These are phyloP conservation scores for Tricholoma furcatifolium DNA, from an alignment of 768 basidiomycete species.

Conservation along the genomic window DNA sequence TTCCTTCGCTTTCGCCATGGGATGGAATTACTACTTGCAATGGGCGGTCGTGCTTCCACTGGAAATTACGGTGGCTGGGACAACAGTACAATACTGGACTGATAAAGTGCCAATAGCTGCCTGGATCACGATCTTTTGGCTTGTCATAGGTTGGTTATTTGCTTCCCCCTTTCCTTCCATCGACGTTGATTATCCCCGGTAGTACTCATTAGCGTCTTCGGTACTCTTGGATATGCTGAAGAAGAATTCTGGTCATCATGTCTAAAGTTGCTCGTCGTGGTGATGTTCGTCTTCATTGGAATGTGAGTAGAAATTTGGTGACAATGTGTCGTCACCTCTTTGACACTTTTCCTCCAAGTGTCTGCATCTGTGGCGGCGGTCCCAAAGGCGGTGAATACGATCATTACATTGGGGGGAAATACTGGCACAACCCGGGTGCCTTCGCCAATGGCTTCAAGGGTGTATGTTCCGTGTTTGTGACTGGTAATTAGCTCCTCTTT, in stretches of 20 bases:
- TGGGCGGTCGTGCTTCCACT: slow-evolving; percentile 45
- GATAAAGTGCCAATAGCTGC: slow-evolving; percentile 36
- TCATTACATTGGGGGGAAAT: slow-evolving; percentile 36
- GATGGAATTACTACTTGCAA: slow-evolving; percentile 49
- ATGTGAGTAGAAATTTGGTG: slow-evolving; percentile 26
- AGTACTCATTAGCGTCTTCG: slow-evolving; percentile 41
- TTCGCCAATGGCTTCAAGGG: slow-evolving; percentile 48
- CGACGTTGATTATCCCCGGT: neutral
- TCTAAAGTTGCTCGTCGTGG: slow-evolving; percentile 43
- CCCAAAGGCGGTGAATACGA: slow-evolving; percentile 33
- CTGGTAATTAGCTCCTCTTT: slow-evolving; percentile 23
- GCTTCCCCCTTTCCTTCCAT: neutral
- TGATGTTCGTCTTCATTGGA: slow-evolving; percentile 47
- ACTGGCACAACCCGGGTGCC: slow-evolving; percentile 38
- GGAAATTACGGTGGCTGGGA: slow-evolving; percentile 45
- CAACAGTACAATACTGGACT: slow-evolving; percentile 45
- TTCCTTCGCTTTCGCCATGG: slow-evolving; percentile 48
- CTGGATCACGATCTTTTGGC: slow-evolving; percentile 46
- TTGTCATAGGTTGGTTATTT: slow-evolving; percentile 31
- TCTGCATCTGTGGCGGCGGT: slow-evolving; percentile 43
- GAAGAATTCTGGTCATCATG: slow-evolving; percentile 53
- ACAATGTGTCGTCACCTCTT: neutral
- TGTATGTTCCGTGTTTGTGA: slow-evolving; percentile 45
- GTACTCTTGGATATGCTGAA: slow-evolving; percentile 46
- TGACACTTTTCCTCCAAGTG: slow-evolving; percentile 18